Conservation (phyloP, 768 basidiomycete species). For the Tulasnella calospora region DNA sequence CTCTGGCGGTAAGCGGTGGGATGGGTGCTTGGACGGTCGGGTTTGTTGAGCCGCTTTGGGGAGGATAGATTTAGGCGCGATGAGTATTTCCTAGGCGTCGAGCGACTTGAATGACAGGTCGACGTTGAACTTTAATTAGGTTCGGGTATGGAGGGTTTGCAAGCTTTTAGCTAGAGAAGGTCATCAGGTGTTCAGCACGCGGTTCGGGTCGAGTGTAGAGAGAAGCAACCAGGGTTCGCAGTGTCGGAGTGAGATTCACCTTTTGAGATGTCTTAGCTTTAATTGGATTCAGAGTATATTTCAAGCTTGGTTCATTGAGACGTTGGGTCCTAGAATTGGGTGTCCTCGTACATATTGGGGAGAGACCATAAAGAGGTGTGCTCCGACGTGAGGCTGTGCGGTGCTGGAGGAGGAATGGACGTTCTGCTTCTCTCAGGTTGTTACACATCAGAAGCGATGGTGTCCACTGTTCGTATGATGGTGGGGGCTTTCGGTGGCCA, state of each 20-base stretch:
- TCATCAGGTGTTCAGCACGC: neutral
- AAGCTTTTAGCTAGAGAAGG: neutral
- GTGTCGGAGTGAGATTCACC: neutral
- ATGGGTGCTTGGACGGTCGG: neutral
- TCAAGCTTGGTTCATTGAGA: neutral
- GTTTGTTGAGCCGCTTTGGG: neutral
- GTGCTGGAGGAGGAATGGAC: neutral
- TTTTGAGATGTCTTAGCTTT: neutral
- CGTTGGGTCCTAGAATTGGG: neutral
- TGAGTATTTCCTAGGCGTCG: neutral
- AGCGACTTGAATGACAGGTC: neutral
- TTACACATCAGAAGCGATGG: neutral
- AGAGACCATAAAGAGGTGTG: neutral
- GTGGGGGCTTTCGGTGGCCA: neutral
- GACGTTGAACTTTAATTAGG: neutral
- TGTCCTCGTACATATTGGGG: neutral
- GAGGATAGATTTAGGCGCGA: neutral
- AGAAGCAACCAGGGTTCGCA: neutral
- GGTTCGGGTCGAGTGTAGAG: neutral
- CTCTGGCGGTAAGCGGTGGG: slow-evolving; percentile 3
- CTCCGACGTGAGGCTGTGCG: neutral
- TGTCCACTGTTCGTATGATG: neutral
- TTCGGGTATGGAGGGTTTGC: neutral
- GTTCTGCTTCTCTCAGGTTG: neutral
- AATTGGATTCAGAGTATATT: neutral